Evolutionary conservation across 345 rosid species (phyloP).

Genomic region (Syzygium jambos): DNA sequence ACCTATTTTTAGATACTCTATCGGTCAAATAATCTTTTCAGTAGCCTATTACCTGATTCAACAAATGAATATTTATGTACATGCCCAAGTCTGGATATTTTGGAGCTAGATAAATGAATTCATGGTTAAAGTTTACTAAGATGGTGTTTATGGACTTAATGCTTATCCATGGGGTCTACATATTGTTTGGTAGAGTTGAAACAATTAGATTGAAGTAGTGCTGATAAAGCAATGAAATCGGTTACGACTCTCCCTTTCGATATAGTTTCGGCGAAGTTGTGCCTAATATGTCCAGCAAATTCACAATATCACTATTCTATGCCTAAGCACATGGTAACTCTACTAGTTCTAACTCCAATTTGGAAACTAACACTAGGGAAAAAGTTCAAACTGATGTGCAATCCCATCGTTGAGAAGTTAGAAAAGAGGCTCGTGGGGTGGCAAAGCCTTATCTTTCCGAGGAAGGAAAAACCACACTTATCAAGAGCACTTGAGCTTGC

Average conservation of each 20-base stretch:
- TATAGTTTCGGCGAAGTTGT: too few relatives aligned
- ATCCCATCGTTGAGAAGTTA: neutral
- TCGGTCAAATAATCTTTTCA: neutral
- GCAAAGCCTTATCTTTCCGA: neutral
- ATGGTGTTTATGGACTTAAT: neutral
- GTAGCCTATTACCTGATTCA: neutral
- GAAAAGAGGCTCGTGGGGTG: neutral
- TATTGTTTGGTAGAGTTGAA: neutral
- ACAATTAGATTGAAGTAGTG: neutral
- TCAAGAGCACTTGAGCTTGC: neutral
- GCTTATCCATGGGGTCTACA: neutral
- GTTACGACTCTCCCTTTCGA: too few relatives aligned
- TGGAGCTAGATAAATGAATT: neutral
- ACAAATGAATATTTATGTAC: neutral
- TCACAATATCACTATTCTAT: too few relatives aligned
- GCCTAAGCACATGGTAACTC: neutral
- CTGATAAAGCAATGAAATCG: neutral
- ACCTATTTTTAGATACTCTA: neutral
- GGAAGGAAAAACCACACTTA: neutral
- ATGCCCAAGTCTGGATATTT: neutral
- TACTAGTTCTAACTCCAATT: neutral
- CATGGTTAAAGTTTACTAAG: neutral
- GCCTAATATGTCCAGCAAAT: too few relatives aligned
- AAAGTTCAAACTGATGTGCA: neutral
- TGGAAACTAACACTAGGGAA: neutral